Evolutionary conservation across 805 yeast genomes (phyloP).

Genomic region (Metschnikowia koreensis): DNA sequence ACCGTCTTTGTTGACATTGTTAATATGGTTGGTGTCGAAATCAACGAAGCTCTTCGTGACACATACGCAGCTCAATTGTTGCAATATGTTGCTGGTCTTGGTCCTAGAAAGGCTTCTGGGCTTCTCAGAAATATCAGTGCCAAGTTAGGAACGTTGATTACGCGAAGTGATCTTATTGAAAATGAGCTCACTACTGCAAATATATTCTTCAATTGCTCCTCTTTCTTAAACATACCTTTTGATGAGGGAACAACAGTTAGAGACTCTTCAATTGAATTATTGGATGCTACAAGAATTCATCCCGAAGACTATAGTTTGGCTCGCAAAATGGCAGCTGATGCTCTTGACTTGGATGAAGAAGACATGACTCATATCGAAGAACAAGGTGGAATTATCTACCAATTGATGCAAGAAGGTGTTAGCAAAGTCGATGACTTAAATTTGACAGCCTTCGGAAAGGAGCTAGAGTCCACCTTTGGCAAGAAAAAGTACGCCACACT

Average conservation of each 20-base stretch:
- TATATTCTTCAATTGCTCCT: slow-evolving; percentile 87
- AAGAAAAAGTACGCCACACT: slow-evolving; percentile 75
- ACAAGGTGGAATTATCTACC: slow-evolving; percentile 77
- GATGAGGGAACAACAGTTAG: slow-evolving; percentile 54
- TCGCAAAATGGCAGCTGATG: slow-evolving; percentile 97
- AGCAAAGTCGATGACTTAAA: slow-evolving; percentile 80
- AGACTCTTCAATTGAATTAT: slow-evolving; percentile 68
- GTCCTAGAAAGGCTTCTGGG: slow-evolving; percentile 92
- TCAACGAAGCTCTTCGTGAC: slow-evolving; percentile 83
- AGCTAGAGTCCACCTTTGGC: slow-evolving; percentile 69
- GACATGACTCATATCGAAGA: slow-evolving; percentile 77
- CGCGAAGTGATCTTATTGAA: slow-evolving; percentile 80
- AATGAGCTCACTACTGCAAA: slow-evolving; percentile 74
- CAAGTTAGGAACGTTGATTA: slow-evolving; percentile 53
- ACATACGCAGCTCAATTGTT: slow-evolving; percentile 67
- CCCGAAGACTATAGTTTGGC: slow-evolving; percentile 98
- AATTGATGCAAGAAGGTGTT: slow-evolving; percentile 68
- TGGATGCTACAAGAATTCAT: slow-evolving; percentile 95
- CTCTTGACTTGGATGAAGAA: slow-evolving; percentile 93
- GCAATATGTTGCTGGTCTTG: slow-evolving; percentile 85
- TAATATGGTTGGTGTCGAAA: slow-evolving; percentile 89
- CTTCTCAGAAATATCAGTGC: slow-evolving; percentile 75
- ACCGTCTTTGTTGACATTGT: slow-evolving; percentile 86
- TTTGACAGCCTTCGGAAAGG: slow-evolving; percentile 88
- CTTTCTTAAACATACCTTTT: slow-evolving; percentile 77